These are phyloP conservation scores for Pisolithus sp. DNA, from an alignment of 768 basidiomycete species.

Conservation along the genomic window DNA sequence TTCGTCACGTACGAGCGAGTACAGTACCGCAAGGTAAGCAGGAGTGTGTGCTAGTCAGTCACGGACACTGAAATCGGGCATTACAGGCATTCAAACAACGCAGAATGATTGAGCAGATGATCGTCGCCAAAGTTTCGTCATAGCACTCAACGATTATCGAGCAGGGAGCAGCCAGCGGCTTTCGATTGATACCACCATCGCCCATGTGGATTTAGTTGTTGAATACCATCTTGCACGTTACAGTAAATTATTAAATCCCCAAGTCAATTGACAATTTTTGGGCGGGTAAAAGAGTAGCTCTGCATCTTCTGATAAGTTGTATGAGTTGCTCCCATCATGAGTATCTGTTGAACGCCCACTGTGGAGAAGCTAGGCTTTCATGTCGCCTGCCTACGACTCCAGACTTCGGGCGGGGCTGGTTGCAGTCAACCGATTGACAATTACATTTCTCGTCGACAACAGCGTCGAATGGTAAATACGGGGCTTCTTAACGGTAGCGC, in stretches of 20 bases:
- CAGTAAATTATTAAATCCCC: too few species aligned
- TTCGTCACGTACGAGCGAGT: constrained; percentile 85
- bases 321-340: too few species aligned
- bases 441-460: constrained; percentile 74
- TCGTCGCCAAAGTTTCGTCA: neutral
- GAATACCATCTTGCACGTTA: too few species aligned
- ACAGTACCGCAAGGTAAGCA: constrained; percentile 73
- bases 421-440: constrained; percentile 33
- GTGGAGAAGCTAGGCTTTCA: neutral
- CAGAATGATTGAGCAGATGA: constrained; percentile 54
- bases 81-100: constrained; percentile 66
- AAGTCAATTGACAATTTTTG: too few species aligned
- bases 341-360: too few species aligned
- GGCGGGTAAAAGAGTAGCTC: too few species aligned
- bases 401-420: constrained; percentile 16
- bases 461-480: constrained; percentile 66
- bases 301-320: too few species aligned
- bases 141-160: too few species aligned
- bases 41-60: neutral
- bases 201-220: too few species aligned
- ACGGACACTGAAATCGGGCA: neutral
- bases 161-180: too few species aligned
- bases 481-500: neutral
- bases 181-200: too few species aligned
- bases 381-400: constrained; percentile 1